phyloP scores from a whole-genome alignment of 257 asterid genomes.

The Solanum chilense region DNA sequence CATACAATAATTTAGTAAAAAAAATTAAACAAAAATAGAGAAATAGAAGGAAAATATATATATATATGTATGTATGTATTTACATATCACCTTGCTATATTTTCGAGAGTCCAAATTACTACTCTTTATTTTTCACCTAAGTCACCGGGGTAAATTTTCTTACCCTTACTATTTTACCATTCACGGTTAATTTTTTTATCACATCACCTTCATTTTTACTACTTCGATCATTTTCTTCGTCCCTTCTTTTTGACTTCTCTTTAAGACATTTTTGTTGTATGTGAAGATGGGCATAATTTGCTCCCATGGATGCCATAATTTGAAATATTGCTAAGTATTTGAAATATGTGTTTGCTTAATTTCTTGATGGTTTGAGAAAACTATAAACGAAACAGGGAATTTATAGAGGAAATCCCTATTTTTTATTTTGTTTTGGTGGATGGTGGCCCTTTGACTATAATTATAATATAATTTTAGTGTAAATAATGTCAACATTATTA shows the following conservation, averaged over 20 bases:
- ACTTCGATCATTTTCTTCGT: slow-evolving; percentile 13
- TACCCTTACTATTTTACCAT: slow-evolving; percentile 7
- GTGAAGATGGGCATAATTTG: slow-evolving; percentile 25
- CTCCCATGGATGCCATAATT: slow-evolving; percentile 37
- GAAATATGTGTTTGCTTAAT: not conserved
- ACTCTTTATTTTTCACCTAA: not conserved
- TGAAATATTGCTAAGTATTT: not conserved
- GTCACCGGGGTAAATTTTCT: slow-evolving; percentile 23
- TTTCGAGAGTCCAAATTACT: not conserved
- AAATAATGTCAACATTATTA: not conserved
- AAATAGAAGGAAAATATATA: too few species aligned
- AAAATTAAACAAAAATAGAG: not conserved
- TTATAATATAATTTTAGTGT: not conserved
- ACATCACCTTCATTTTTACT: not conserved
- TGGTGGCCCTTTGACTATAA: not conserved
- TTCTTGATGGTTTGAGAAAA: not conserved
- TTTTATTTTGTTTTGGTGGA: not conserved
- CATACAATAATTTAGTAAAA: not conserved
- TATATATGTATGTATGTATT: not conserved
- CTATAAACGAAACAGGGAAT: not conserved
- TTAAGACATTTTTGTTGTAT: slow-evolving; percentile 29
- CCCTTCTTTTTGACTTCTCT: slow-evolving; percentile 24
- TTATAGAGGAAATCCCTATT: slow-evolving; percentile 16
- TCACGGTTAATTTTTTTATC: not conserved
- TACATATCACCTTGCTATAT: not conserved